Evolutionary conservation across 2,329 filamentous ascomycete species (phyloP), one percentile per base, ranked within the genome.

Genomic region (Gnomoniopsis sp.): DNA sequence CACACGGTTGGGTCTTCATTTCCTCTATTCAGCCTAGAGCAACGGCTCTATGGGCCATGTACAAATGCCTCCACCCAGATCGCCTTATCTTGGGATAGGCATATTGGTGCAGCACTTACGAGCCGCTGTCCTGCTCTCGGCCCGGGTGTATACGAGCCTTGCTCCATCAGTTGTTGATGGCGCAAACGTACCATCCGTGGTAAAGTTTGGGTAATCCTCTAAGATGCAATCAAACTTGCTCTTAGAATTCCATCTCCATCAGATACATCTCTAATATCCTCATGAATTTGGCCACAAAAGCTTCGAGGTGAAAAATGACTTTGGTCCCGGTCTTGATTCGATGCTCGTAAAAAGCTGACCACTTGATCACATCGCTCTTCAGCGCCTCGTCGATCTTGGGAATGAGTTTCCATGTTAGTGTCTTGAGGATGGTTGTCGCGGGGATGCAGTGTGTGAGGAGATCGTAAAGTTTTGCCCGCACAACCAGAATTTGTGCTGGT

Each of bases 251-350:
- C 87, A 95, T 93, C 64, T 88, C 90, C 90, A 96, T 93, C 58
- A 88, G 74, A 70, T 86, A 96, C 86, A 92, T 93, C 78, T 99
- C 95, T 63, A 93, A 84, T 65, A 98, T 86, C 66, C 93, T 86
- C 93, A 99, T 98, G 72, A 98, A 96, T 77, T 97, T 98, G 59
- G 93, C 93, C 59, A 99, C 95, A 74, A 99, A 99, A 3, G 95
- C 95, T 75, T 99, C 96, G 3, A 99, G 79, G 70, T 99, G 96
- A 75, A 99, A 99, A 63, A 99, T 98, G 59, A 96, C 90, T 81
- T 99, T 99, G 60, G 84, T 92, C 53, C 95, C 95, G 66, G 89
- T 89, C 71, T 90, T 90, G 75, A 98, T 90, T 62, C 95, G 85
- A 73, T 99, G 95, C 74, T 99, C 96, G 73, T 96, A 99, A 69